Conservation (phyloP, 1,284 basidiomycete genomes). For the Ganoderma leucocontextum region DNA sequence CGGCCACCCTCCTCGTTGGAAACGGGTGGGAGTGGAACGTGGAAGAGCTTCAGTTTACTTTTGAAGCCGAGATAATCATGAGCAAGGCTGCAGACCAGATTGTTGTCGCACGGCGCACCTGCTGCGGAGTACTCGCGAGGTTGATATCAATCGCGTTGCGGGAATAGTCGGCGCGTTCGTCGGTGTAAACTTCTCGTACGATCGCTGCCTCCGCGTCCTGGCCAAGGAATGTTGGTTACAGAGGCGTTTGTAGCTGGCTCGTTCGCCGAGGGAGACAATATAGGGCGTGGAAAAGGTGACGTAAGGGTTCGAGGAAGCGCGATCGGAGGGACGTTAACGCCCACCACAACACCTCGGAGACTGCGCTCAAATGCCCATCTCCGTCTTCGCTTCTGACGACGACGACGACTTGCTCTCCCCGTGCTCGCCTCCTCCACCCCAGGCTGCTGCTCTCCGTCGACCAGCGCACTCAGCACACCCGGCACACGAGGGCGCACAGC, state of each 20-base stretch:
- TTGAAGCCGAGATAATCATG: neutral
- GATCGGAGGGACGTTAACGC: neutral
- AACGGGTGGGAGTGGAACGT: neutral
- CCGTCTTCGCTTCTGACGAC: slow-evolving; percentile 1
- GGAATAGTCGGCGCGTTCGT: neutral
- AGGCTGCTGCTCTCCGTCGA: neutral
- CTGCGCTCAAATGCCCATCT: slow-evolving; percentile 1
- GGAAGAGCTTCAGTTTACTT: neutral
- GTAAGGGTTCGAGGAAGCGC: neutral
- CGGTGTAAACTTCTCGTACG: neutral
- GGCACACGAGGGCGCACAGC: neutral
- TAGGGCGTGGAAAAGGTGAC: neutral
- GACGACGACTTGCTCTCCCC: neutral
- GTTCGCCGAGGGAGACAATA: neutral
- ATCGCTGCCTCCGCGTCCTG: no score
- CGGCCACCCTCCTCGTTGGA: neutral
- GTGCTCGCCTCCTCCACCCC: neutral
- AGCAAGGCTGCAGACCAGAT: neutral
- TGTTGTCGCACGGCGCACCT: neutral
- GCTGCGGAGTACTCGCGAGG: neutral
- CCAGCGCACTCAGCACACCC: neutral
- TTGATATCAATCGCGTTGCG: neutral
- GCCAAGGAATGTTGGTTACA: neutral
- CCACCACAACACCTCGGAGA: neutral
- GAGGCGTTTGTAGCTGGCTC: neutral